These are phyloP conservation scores for Allium sativum DNA, from an alignment of 106 monocot species.

Conservation along the genomic window DNA sequence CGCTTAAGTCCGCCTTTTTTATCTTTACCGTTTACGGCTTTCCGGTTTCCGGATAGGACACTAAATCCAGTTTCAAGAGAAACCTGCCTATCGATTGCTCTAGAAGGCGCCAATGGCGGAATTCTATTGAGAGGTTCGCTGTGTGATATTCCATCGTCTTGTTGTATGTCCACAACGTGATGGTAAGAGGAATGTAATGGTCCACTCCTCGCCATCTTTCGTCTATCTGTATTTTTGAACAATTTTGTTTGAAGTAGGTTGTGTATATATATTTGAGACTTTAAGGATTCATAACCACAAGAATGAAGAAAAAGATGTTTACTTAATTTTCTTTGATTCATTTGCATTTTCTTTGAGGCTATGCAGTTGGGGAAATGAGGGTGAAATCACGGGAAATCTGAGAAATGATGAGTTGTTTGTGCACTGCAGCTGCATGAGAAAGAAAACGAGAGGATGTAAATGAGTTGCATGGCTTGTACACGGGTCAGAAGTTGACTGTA, in stretches of 20 bases:
- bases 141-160: conserved; percentile 7
- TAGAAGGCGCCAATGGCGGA: background rate
- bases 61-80: conserved; percentile 53
- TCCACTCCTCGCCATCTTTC: conserved; percentile 6
- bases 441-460: background rate
- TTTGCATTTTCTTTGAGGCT: background rate
- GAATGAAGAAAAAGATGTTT: background rate
- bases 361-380: background rate
- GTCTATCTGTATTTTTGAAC: background rate
- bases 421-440: background rate
- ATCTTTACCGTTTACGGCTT: conserved; percentile 5
- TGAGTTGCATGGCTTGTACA: no score
- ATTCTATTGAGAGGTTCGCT: conserved; percentile 16
- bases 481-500: no score
- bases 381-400: background rate
- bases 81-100: conserved; percentile 43
- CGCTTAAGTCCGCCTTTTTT: conserved; percentile 8
- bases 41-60: conserved; percentile 2
- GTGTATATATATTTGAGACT: background rate
- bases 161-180: conserved; percentile 33
- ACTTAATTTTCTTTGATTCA: background rate
- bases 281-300: background rate
- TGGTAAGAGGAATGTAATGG: conserved; percentile 9
- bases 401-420: background rate
- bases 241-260: background rate